Evolutionary conservation across 1,139 yeast genomes (phyloP).

Genomic region (Geotrichum aggregatum): DNA sequence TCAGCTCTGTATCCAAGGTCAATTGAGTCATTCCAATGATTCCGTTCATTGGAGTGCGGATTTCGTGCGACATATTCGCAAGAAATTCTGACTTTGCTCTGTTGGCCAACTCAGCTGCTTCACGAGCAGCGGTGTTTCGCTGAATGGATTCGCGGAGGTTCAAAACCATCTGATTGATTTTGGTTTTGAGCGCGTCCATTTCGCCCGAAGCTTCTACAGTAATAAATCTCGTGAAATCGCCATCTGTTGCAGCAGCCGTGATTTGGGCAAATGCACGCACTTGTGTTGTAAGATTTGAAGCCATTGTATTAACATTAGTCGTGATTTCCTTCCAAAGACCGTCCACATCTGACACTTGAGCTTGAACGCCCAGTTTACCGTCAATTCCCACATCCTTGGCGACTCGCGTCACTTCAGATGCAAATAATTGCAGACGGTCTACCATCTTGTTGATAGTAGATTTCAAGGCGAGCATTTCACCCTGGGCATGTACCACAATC

Average conservation of each 20-base stretch:
- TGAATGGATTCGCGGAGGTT: conserved; percentile 84
- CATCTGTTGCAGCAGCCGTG: conserved; percentile 91
- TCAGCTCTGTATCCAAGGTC: conserved; percentile 77
- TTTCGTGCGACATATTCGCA: conserved; percentile 90
- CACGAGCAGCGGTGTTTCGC: conserved; percentile 87
- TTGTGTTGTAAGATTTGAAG: conserved; percentile 83
- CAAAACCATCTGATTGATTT: conserved; percentile 87
- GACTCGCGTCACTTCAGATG: conserved; percentile 81
- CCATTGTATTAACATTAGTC: conserved; percentile 91
- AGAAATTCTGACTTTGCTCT: conserved; percentile 86
- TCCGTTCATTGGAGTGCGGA: conserved; percentile 89
- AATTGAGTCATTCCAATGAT: conserved; percentile 89
- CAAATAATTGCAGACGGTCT: conserved; percentile 81
- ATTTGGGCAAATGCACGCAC: conserved; percentile 91
- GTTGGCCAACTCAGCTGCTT: conserved; percentile 87
- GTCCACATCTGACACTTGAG: conserved; percentile 85
- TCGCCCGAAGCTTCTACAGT: conserved; percentile 91
- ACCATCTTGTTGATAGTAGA: conserved; percentile 87
- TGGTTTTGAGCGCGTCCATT: conserved; percentile 88
- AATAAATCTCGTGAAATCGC: conserved; percentile 83
- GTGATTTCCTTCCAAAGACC: conserved; percentile 91
- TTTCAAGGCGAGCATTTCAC: conserved; percentile 70
- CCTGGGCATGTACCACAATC: conserved; percentile 86
- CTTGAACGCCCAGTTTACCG: conserved; percentile 88
- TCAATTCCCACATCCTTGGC: conserved; percentile 92